A percentile compares a stretch with the other conserved stretches of the same genome.
Conservation (phyloP, 1,139 yeast species). For the Hyphopichia pseudoburtonii region DNA sequence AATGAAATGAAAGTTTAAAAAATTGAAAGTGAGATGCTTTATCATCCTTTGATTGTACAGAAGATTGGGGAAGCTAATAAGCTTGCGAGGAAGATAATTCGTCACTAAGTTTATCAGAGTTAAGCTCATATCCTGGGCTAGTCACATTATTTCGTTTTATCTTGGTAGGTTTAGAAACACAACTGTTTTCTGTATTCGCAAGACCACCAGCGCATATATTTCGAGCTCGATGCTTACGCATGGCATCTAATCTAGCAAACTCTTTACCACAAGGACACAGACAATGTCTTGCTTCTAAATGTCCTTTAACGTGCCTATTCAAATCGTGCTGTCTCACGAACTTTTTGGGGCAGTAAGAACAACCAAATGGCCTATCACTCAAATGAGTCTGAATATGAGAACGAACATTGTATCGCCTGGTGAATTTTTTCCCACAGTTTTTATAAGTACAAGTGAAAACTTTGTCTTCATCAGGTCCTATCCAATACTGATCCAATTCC, state of each 20-base stretch:
- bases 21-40: neutral
- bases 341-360: constrained; percentile 61
- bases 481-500: constrained; percentile 78
- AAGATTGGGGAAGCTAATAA: too few species aligned
- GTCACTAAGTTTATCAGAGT: constrained; percentile 12
- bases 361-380: constrained; percentile 84
- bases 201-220: constrained; percentile 77
- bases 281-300: constrained; percentile 67
- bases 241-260: constrained; percentile 86
- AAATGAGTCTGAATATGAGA: constrained; percentile 97
- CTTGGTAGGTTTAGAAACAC: constrained; percentile 30
- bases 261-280: constrained; percentile 90
- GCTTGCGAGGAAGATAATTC: neutral
- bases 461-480: constrained; percentile 73
- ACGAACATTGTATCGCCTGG: constrained; percentile 89
- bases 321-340: constrained; percentile 93
- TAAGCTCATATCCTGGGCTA: constrained; percentile 14
- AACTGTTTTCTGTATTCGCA: constrained; percentile 21
- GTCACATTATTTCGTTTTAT: neutral
- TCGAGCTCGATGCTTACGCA: constrained; percentile 76
- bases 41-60: neutral
- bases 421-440: constrained; percentile 80
- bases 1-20: neutral
- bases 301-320: constrained; percentile 87
- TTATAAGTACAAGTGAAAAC: constrained; percentile 72